phyloP scores from a whole-genome alignment of 23 red algal genomes.

The Cyanidiococcus yangmingshanensis region DNA sequence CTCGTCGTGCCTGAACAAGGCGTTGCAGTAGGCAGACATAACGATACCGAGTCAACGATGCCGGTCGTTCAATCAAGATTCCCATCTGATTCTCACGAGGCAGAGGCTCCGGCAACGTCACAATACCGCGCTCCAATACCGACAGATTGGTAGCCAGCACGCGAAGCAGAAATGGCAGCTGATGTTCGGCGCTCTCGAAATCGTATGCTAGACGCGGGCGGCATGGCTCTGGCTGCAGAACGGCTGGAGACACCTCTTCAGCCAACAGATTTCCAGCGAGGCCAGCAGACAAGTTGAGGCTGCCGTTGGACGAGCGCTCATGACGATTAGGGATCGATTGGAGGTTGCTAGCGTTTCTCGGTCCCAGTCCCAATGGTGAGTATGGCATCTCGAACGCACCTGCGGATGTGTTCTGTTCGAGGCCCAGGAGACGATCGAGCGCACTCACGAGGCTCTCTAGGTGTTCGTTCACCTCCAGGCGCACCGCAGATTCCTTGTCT shows the following conservation, averaged over 20 bases:
- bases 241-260: not conserved
- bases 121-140: not conserved
- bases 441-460: not conserved
- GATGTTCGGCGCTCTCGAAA: not conserved
- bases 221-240: not conserved
- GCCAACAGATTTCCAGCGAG: not conserved
- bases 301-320: not conserved
- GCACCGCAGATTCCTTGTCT: not conserved
- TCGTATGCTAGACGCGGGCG: not conserved
- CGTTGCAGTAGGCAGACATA: not conserved
- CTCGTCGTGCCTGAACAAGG: constrained; percentile 1
- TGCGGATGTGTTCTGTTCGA: not conserved
- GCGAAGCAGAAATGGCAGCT: not conserved
- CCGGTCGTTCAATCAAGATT: not conserved
- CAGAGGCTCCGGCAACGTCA: not conserved
- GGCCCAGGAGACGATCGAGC: not conserved
- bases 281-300: not conserved
- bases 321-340: not conserved
- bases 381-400: not conserved
- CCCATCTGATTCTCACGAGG: not conserved
- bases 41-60: not conserved
- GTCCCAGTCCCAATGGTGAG: not conserved
- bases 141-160: not conserved
- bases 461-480: not conserved
- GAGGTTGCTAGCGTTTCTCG: not conserved